Evolutionary conservation across 257 asterid genomes (phyloP).

Genomic region (Lycium barbarum): DNA sequence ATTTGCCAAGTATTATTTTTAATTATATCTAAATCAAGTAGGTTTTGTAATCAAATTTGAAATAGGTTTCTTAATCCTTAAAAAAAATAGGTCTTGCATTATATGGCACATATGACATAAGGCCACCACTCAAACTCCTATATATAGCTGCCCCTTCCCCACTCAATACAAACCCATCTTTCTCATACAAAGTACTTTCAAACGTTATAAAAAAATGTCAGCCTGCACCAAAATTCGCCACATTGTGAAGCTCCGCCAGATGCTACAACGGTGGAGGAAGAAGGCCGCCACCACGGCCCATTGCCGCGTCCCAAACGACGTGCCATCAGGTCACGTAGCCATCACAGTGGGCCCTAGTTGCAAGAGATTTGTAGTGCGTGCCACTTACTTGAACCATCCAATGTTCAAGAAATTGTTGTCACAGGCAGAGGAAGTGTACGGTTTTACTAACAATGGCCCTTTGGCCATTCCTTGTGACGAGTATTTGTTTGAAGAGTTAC

Average conservation of each 20-base stretch:
- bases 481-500: constrained; percentile 51
- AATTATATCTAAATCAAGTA: too few relatives aligned
- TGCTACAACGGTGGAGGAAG: constrained; percentile 56
- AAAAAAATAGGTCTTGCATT: too few relatives aligned
- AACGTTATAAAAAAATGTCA: neutral
- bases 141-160: neutral
- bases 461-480: constrained; percentile 66
- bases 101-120: too few relatives aligned
- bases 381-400: constrained; percentile 59
- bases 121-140: neutral
- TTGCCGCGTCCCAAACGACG: constrained; percentile 42
- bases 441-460: constrained; percentile 58
- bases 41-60: too few relatives aligned
- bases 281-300: constrained; percentile 46
- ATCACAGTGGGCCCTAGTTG: constrained; percentile 47
- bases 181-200: neutral
- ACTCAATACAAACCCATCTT: constrained; percentile 1
- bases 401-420: constrained; percentile 52
- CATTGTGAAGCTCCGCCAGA: constrained; percentile 58
- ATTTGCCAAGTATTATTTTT: too few relatives aligned
- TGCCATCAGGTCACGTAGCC: constrained; percentile 61
- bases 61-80: too few relatives aligned
- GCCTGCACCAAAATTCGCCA: constrained; percentile 53
- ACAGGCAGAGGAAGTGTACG: constrained; percentile 66
- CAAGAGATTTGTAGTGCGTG: constrained; percentile 52